Evolutionary conservation across 2,329 filamentous ascomycete genomes (phyloP).

Genomic region (Epichloe amarillans): DNA sequence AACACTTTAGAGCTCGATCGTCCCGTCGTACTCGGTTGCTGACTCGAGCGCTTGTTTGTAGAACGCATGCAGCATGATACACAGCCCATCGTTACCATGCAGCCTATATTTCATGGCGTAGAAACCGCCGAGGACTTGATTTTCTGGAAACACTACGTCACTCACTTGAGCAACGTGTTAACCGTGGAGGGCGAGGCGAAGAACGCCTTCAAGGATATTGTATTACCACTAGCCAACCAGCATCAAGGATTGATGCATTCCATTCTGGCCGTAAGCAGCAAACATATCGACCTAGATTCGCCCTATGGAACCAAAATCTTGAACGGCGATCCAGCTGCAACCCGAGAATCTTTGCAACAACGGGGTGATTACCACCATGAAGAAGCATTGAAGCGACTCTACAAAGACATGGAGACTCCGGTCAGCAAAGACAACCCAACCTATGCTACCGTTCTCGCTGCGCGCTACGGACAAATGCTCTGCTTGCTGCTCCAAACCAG

Average conservation of each 20-base stretch:
- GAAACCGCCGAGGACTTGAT: constrained; percentile 68
- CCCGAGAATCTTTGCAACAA: constrained; percentile 30
- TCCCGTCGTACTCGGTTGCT: neutral
- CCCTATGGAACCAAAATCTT: constrained; percentile 42
- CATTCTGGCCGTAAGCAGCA: constrained; percentile 69
- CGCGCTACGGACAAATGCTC: constrained; percentile 49
- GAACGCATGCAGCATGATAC: constrained; percentile 36
- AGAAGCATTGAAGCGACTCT: constrained; percentile 39
- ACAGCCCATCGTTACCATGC: constrained; percentile 41
- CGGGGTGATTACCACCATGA: constrained; percentile 43
- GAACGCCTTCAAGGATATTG: constrained; percentile 75
- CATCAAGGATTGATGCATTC: constrained; percentile 84
- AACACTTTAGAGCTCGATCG: neutral
- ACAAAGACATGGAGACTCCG: constrained; percentile 29
- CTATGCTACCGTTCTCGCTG: constrained; percentile 35
- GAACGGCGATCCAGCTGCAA: constrained; percentile 33
- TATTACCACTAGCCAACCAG: constrained; percentile 68
- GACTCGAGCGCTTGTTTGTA: constrained; percentile 10
- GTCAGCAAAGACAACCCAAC: constrained; percentile 29
- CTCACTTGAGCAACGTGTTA: constrained; percentile 64
- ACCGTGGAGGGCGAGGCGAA: constrained; percentile 69
- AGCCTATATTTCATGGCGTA: constrained; percentile 63
- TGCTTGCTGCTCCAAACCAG: constrained; percentile 46
- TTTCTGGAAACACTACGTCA: constrained; percentile 74
- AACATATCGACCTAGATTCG: constrained; percentile 52